These are phyloP conservation scores for Candida sonorensis DNA, from an alignment of 805 yeast genomes.

Conservation along the genomic window DNA sequence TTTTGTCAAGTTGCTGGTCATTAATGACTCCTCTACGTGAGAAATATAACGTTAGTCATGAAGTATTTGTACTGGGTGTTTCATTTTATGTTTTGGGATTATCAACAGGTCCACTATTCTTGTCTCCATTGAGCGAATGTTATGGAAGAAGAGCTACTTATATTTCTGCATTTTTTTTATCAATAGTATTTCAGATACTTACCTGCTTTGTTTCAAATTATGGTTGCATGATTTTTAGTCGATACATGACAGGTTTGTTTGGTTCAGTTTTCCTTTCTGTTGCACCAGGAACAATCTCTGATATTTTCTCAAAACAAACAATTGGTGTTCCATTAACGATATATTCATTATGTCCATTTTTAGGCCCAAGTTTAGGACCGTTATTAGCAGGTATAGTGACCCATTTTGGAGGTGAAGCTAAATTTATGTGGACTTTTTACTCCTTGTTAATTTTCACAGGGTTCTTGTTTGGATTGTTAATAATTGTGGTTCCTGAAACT, in stretches of 20 bases:
- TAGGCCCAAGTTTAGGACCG: constrained; percentile 71
- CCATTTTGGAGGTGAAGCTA: constrained; percentile 35
- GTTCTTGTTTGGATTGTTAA: constrained; percentile 15
- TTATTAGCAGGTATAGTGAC: constrained; percentile 53
- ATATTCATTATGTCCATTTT: constrained; percentile 55
- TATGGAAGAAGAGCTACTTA: constrained; percentile 51
- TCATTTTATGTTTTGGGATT: constrained; percentile 55
- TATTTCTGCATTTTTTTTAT: constrained; percentile 38
- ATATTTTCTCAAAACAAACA: constrained; percentile 52
- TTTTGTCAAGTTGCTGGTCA: constrained; percentile 65
- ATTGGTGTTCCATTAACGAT: constrained; percentile 67
- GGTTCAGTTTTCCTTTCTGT: constrained; percentile 72
- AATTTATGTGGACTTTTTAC: constrained; percentile 69
- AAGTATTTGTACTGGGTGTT: constrained; percentile 53
- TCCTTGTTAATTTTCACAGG: constrained; percentile 51
- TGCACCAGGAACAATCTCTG: constrained; percentile 74
- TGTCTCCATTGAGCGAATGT: constrained; percentile 56
- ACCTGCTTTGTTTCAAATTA: constrained; percentile 53
- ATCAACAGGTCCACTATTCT: constrained; percentile 55
- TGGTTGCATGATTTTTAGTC: constrained; percentile 55
- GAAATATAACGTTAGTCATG: constrained; percentile 46
- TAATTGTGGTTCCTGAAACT: constrained; percentile 30
- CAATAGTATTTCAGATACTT: constrained; percentile 43
- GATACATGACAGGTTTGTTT: constrained; percentile 64
- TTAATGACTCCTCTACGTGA: constrained; percentile 48